Conservation (phyloP, 2,329 filamentous ascomycete genomes). For the Aaosphaeria pasadenensis region DNA sequence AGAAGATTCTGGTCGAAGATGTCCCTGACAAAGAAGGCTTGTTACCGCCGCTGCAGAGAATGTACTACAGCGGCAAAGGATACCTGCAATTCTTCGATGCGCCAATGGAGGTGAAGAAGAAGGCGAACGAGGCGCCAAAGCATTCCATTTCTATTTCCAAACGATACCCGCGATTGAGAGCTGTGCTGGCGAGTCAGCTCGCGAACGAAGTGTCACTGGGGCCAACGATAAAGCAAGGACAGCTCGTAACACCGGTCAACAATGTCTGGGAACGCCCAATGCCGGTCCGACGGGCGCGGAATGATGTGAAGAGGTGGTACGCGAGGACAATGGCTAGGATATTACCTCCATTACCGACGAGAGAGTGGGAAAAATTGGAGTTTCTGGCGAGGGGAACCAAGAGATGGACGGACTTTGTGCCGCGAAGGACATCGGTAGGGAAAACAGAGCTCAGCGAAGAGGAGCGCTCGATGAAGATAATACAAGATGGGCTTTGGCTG, state of each 20-base stretch:
- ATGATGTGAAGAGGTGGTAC: slow-evolving; percentile 44
- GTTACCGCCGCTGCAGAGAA: slow-evolving; percentile 27
- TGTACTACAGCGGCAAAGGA: slow-evolving; percentile 32
- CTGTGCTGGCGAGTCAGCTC: slow-evolving; percentile 23
- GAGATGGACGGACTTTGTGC: slow-evolving; percentile 20
- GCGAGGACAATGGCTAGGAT: slow-evolving; percentile 40
- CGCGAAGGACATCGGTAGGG: slow-evolving; percentile 13
- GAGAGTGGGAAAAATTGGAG: slow-evolving; percentile 44
- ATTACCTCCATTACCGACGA: slow-evolving; percentile 43
- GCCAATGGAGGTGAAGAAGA: slow-evolving; percentile 11
- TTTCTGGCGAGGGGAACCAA: slow-evolving; percentile 36
- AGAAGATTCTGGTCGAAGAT: slow-evolving; percentile 12
- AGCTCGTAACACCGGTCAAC: slow-evolving; percentile 37
- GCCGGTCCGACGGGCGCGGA: slow-evolving; percentile 43
- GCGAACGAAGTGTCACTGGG: slow-evolving; percentile 14
- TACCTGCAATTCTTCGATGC: slow-evolving; percentile 30
- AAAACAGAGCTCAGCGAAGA: slow-evolving; percentile 1
- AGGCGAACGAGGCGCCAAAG: slow-evolving; percentile 6
- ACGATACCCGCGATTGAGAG: slow-evolving; percentile 28
- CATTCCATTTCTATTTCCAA: slow-evolving; percentile 24
- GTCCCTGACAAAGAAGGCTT: neutral
- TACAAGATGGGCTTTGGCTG: slow-evolving; percentile 18
- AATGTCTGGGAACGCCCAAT: slow-evolving; percentile 48
- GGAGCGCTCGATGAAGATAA: slow-evolving; percentile 3
- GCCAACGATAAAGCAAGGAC: slow-evolving; percentile 18